Percentiles rank a stretch among this genome's conserved stretches.
phyloP scores from a whole-genome alignment of 768 basidiomycete species.

The Boletus rufocinnamomeus region DNA sequence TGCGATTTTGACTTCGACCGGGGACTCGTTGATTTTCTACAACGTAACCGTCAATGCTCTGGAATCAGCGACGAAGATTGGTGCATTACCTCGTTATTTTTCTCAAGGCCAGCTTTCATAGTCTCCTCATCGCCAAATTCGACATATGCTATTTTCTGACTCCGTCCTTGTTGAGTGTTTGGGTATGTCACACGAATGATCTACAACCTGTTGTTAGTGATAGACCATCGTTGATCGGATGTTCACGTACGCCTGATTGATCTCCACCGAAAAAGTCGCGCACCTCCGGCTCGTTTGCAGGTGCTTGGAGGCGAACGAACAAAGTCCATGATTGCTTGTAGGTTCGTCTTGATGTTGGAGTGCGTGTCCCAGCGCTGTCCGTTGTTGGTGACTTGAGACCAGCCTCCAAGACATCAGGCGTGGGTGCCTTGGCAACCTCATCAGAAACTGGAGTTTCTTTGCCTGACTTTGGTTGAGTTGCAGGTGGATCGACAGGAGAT shows the following conservation, averaged over 20 bases:
- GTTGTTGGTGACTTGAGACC: slow-evolving; percentile 58
- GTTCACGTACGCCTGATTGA: slow-evolving; percentile 59
- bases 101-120: slow-evolving; percentile 78
- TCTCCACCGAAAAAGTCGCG: slow-evolving; percentile 77
- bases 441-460: slow-evolving; percentile 41
- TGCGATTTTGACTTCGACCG: slow-evolving; percentile 72
- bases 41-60: slow-evolving; percentile 9
- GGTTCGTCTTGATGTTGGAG: slow-evolving; percentile 66
- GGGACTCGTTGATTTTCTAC: slow-evolving; percentile 69
- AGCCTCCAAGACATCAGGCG: slow-evolving; percentile 28
- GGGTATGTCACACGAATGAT: slow-evolving; percentile 72
- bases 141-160: slow-evolving; percentile 71
- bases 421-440: slow-evolving; percentile 26
- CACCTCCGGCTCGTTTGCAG: slow-evolving; percentile 63
- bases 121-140: slow-evolving; percentile 89
- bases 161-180: slow-evolving; percentile 45
- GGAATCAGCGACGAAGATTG: slow-evolving; percentile 18
- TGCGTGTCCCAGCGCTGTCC: slow-evolving; percentile 64
- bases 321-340: slow-evolving; percentile 82
- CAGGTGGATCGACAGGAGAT: slow-evolving; percentile 27
- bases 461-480: slow-evolving; percentile 36
- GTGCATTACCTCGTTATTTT: slow-evolving; percentile 61
- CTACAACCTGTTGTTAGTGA: slow-evolving; percentile 35
- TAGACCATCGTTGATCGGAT: background rate
- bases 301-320: slow-evolving; percentile 66